Percentiles rank a stretch among this genome's conserved stretches.
phyloP scores from a whole-genome alignment of 352 stramenopile genomes.

The Pythium rishiriense region DNA sequence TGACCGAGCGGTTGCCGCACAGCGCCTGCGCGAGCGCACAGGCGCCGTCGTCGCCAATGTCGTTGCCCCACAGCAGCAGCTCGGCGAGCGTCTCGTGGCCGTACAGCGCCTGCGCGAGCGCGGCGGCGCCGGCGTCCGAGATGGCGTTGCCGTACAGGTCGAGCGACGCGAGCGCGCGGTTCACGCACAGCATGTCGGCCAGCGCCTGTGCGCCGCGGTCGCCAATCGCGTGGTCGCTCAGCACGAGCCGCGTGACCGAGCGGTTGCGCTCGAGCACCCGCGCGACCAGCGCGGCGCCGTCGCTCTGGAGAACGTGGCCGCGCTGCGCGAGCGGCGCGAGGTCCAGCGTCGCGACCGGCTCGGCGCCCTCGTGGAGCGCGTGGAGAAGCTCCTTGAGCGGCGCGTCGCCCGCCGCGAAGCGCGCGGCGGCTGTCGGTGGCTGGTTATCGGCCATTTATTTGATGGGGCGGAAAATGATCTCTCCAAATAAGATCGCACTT shows the following conservation, averaged over 20 bases:
- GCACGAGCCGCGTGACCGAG: conserved; percentile 55
- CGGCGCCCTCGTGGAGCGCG: not conserved
- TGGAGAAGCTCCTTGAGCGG: conserved; percentile 15
- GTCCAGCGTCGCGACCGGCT: conserved; percentile 8
- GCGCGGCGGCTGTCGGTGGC: not conserved
- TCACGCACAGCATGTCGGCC: conserved; percentile 61
- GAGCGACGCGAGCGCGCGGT: conserved; percentile 57
- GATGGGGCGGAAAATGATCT: too few species aligned
- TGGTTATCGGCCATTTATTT: too few species aligned
- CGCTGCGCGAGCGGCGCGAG: conserved; percentile 3
- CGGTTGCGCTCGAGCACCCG: conserved; percentile 54
- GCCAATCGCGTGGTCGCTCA: conserved; percentile 61
- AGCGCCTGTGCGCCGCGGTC: conserved; percentile 55
- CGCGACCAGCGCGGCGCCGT: conserved; percentile 55
- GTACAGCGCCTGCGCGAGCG: conserved; percentile 59
- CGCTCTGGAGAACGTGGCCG: not conserved
- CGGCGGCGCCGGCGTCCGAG: conserved; percentile 47
- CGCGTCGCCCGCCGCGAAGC: conserved; percentile 10
- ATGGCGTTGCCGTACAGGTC: conserved; percentile 67
- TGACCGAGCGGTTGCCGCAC: conserved; percentile 52
- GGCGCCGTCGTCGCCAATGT: conserved; percentile 50
- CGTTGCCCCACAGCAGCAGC: conserved; percentile 52
- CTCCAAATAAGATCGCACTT: too few species aligned
- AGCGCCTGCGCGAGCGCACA: conserved; percentile 49
- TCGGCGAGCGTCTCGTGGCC: conserved; percentile 60